These are phyloP conservation scores for Jaenimonas drosophilae DNA, from an alignment of 208 protist genomes.

Conservation along the genomic window DNA sequence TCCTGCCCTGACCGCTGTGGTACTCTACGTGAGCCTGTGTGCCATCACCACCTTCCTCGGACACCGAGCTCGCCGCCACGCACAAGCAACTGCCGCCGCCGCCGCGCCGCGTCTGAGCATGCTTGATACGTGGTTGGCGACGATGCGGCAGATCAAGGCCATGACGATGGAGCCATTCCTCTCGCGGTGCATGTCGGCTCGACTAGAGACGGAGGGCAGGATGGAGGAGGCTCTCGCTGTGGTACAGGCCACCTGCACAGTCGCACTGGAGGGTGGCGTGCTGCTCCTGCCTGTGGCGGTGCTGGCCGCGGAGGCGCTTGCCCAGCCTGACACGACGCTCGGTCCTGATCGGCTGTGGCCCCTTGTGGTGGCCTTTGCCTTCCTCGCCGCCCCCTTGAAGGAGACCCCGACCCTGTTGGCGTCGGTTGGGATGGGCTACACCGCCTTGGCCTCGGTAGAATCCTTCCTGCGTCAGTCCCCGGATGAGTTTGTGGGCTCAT, in stretches of 20 bases:
- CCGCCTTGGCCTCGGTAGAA: slow-evolving; percentile 49
- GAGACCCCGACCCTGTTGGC: slow-evolving; percentile 38
- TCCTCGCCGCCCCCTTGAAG: slow-evolving; percentile 22
- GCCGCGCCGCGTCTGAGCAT: slow-evolving; percentile 20
- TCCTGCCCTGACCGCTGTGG: slow-evolving; percentile 19
- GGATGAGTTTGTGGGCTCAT: slow-evolving; percentile 53
- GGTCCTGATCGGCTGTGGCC: slow-evolving; percentile 12
- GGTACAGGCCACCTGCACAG: slow-evolving; percentile 1
- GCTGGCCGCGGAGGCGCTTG: slow-evolving; percentile 6
- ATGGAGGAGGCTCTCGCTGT: slow-evolving; percentile 14
- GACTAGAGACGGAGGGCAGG: slow-evolving; percentile 10
- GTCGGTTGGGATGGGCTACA: slow-evolving; percentile 34
- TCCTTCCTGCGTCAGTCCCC: slow-evolving; percentile 46
- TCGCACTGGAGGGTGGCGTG: too few relatives aligned
- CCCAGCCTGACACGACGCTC: not conserved
- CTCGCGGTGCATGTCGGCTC: slow-evolving; percentile 18
- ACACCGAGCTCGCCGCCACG: slow-evolving; percentile 16
- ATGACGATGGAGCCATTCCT: slow-evolving; percentile 31
- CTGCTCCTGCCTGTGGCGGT: too few relatives aligned
- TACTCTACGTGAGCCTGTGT: slow-evolving; percentile 15
- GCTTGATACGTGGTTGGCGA: slow-evolving; percentile 19
- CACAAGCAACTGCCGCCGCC: slow-evolving; percentile 10
- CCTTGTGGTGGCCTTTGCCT: slow-evolving; percentile 10
- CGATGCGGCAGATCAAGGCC: slow-evolving; percentile 47
- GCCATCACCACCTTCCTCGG: slow-evolving; percentile 17